Percentiles rank a stretch among this genome's conserved stretches.
phyloP scores from a whole-genome alignment of 139 green algal genomes.

The Chlamydomonas applanata region DNA sequence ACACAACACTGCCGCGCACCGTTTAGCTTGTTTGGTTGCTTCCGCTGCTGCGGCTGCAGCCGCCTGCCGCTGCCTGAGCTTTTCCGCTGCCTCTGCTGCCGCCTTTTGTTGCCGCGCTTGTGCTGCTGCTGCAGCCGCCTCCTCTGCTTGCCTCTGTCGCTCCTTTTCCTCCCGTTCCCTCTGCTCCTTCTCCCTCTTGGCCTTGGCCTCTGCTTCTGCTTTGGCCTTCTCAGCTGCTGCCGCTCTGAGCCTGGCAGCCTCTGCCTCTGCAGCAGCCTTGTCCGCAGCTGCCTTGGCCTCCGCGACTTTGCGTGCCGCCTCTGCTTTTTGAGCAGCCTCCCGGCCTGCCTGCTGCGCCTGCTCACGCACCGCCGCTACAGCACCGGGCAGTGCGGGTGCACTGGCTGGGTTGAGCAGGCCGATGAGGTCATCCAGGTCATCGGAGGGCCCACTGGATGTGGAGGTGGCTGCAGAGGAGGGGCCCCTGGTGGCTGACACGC shows the following conservation, averaged over 20 bases:
- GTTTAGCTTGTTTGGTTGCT: too few relatives aligned
- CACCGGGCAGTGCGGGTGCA: background rate
- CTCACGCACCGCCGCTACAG: background rate
- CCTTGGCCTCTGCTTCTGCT: background rate
- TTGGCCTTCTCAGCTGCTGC: slow-evolving; percentile 4
- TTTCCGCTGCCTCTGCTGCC: background rate
- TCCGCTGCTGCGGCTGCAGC: too few relatives aligned
- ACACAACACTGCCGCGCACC: too few relatives aligned
- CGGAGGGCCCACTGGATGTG: background rate
- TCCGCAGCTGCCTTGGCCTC: background rate
- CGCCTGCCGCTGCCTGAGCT: too few relatives aligned
- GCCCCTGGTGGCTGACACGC: background rate
- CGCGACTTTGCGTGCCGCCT: background rate
- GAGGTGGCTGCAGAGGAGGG: too few relatives aligned
- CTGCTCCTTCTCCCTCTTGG: background rate
- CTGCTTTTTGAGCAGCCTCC: background rate
- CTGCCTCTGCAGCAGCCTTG: background rate
- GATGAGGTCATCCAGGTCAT: slow-evolving; percentile 11
- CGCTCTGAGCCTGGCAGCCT: background rate
- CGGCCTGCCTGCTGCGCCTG: background rate
- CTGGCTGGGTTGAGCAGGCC: background rate
- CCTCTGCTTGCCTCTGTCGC: background rate
- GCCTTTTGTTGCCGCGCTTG: background rate
- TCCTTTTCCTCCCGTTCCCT: background rate
- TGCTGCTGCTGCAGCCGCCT: background rate